Evolutionary conservation across 2,329 filamentous ascomycete genomes (phyloP).

Genomic region (Chlorencoelia australis): DNA sequence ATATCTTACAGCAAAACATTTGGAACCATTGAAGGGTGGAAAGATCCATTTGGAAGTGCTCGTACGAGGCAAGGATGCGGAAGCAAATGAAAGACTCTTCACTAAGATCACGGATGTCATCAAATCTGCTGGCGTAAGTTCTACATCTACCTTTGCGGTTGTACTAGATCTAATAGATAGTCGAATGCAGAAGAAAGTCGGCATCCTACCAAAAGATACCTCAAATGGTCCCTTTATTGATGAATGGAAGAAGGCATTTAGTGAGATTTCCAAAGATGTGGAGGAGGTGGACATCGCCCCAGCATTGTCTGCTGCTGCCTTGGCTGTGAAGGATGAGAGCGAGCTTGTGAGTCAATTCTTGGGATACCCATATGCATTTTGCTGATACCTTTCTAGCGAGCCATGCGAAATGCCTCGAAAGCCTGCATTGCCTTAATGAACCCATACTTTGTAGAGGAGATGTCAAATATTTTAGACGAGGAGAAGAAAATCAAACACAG

Average conservation of each 20-base stretch:
- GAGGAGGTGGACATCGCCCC: constrained; percentile 80
- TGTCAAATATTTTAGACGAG: constrained; percentile 90
- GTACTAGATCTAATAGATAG: constrained; percentile 8
- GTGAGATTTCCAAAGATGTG: constrained; percentile 69
- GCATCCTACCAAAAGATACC: constrained; percentile 73
- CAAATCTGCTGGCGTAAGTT: constrained; percentile 72
- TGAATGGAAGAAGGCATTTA: constrained; percentile 84
- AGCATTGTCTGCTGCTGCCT: constrained; percentile 72
- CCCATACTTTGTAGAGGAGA: constrained; percentile 94
- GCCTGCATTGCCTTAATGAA: constrained; percentile 92
- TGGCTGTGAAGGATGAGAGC: constrained; percentile 89
- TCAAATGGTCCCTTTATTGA: constrained; percentile 84
- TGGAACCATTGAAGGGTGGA: constrained; percentile 84
- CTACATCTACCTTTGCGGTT: constrained; percentile 1
- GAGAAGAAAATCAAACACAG: constrained; percentile 97
- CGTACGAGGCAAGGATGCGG: constrained; percentile 81
- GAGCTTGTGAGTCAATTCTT: constrained; percentile 53
- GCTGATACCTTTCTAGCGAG: constrained; percentile 41
- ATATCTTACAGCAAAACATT: constrained; percentile 64
- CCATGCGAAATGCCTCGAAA: constrained; percentile 88
- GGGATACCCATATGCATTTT: constrained; percentile 3
- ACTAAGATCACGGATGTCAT: constrained; percentile 75
- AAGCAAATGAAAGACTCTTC: constrained; percentile 86
- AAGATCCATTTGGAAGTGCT: constrained; percentile 89
- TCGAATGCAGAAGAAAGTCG: constrained; percentile 67